Conservation (phyloP, 1,139 yeast species). For the Taiozyma onychis region DNA sequence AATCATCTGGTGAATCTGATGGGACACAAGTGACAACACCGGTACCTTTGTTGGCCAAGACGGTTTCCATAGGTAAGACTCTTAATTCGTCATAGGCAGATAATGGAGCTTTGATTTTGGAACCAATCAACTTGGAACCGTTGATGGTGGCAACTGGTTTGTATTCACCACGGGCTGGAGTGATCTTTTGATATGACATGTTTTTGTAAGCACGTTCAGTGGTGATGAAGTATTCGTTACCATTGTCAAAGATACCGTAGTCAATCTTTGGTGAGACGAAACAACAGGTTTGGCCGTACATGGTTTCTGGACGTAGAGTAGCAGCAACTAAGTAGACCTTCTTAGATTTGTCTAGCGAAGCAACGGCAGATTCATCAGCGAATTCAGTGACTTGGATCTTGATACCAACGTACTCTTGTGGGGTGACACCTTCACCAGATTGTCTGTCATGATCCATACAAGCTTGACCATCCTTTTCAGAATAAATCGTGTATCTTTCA, state of each 20-base stretch:
- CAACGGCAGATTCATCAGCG: conserved; percentile 43
- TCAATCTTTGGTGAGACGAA: conserved; percentile 93
- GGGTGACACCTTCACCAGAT: conserved; percentile 95
- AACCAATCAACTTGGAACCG: conserved; percentile 79
- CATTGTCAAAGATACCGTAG: conserved; percentile 89
- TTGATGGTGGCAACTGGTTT: conserved; percentile 51
- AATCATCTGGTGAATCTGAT: conserved; percentile 97
- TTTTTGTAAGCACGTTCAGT: conserved; percentile 98
- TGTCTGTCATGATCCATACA: conserved; percentile 99
- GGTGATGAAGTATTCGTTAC: conserved; percentile 76
- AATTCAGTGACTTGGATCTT: conserved; percentile 63
- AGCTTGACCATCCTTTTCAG: conserved; percentile 97
- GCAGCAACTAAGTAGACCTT: conserved; percentile 88
- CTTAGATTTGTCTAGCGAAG: conserved; percentile 53
- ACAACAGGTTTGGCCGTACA: conserved; percentile 98
- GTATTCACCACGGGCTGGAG: conserved; percentile 83
- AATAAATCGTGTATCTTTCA: conserved; percentile 94
- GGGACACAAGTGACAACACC: conserved; percentile 99
- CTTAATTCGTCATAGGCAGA: conserved; percentile 67
- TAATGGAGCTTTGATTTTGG: conserved; percentile 82
- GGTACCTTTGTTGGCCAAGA: conserved; percentile 92
- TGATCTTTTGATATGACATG: conserved; percentile 91
- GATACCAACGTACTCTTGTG: conserved; percentile 94
- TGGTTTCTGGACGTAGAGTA: conserved; percentile 96
- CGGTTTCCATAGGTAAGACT: conserved; percentile 96